These are phyloP conservation scores for Carnegiea gigantea DNA, from an alignment of 179 eudicot species.

Conservation along the genomic window DNA sequence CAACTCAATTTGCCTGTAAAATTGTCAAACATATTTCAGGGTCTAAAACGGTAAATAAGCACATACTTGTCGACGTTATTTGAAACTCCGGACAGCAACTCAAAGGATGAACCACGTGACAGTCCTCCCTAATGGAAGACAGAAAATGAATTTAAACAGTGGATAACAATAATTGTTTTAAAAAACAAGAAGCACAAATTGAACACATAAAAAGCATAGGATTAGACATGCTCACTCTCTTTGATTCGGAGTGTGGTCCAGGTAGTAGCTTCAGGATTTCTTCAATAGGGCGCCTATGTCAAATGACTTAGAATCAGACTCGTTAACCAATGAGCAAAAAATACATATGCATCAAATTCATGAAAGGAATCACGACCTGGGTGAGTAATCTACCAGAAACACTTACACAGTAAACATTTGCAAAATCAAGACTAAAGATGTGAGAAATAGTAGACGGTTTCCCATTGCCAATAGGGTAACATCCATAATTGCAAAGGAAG, in stretches of 20 bases:
- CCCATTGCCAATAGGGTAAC: background rate
- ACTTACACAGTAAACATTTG: background rate
- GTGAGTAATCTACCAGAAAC: background rate
- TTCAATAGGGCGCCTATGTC: conserved; percentile 85
- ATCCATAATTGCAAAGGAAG: background rate
- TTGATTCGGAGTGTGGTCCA: conserved; percentile 86
- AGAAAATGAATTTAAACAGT: conserved; percentile 11
- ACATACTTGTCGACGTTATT: conserved; percentile 59
- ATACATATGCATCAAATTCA: background rate
- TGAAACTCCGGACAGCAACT: conserved; percentile 53
- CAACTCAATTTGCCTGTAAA: background rate
- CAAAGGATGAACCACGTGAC: conserved; percentile 61
- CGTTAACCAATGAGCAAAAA: background rate
- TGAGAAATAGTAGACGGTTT: background rate
- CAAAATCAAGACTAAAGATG: background rate
- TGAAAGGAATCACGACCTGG: background rate
- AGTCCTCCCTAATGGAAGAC: conserved; percentile 57
- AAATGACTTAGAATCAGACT: conserved; percentile 21
- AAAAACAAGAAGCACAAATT: conserved; percentile 12
- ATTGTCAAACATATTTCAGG: background rate
- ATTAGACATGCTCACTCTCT: conserved; percentile 56
- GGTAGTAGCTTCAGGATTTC: conserved; percentile 88
- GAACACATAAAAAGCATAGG: background rate
- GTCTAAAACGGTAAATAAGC: background rate
- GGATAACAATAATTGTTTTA: background rate